phyloP scores from a whole-genome alignment of 139 green algal genomes.

The Tetraselmis chui region DNA sequence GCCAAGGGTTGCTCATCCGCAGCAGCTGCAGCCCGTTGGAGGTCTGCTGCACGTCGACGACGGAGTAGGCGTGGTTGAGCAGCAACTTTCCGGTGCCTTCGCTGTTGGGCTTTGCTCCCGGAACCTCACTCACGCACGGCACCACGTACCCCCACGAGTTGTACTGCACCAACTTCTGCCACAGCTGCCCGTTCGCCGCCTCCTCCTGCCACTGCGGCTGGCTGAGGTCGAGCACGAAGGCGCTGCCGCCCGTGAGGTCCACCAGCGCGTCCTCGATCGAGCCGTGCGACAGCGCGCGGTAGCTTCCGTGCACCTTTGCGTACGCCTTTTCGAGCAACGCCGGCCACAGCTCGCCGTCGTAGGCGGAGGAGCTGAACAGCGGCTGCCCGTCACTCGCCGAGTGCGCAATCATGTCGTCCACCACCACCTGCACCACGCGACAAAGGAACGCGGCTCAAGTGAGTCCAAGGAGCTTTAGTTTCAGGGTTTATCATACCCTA shows the following conservation, averaged over 20 bases:
- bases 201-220: conserved; percentile 6
- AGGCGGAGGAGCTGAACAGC: conserved; percentile 18
- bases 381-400: neutral
- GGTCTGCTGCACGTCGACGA: conserved; percentile 11
- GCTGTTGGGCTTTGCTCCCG: neutral
- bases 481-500: too few relatives aligned
- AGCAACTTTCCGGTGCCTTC: neutral
- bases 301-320: conserved; percentile 52
- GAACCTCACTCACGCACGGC: conserved; percentile 1
- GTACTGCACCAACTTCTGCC: conserved; percentile 12
- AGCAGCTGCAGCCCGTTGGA: conserved; percentile 23
- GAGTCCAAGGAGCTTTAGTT: too few relatives aligned
- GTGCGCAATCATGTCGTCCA: conserved; percentile 6
- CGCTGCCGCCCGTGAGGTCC: conserved; percentile 47
- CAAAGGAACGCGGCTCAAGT: too few relatives aligned
- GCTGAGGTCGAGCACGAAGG: conserved; percentile 34
- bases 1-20: conserved; percentile 41
- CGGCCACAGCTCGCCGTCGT: conserved; percentile 48
- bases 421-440: neutral
- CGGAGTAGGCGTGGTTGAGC: neutral
- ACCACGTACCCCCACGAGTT: conserved; percentile 21
- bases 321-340: conserved; percentile 54
- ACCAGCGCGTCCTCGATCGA: conserved; percentile 35
- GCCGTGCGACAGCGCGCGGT: conserved; percentile 34
- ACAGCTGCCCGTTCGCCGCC: conserved; percentile 9